Evolutionary conservation across 208 protist species (phyloP), one percentile per base, ranked within the genome.

Genomic region (Acanthamoeba lenticulata): DNA sequence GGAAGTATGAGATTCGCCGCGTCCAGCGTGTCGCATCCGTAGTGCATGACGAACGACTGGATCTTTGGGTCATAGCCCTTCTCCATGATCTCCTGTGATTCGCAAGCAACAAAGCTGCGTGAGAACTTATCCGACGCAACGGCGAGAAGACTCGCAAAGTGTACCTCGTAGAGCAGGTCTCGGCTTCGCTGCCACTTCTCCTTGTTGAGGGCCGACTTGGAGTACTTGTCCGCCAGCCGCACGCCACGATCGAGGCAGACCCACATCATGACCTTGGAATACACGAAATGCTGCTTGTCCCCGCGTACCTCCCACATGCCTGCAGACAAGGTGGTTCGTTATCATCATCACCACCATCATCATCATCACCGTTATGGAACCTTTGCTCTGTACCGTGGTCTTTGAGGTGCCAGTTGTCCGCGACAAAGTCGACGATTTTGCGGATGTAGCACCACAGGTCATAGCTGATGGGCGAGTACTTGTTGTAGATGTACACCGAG

Each of bases 191-290:
- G 94, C 96, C 96, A 97, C 52, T 94, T 94, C 1, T 94, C 95
- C 21, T 69, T 27, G 24, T 95, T 94, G 27, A 77, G 90, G 0
- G 94, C 95, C 24, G 95, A 93, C n/a, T 94, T 90, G 7, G 95
- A 96, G 47, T 93, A 79, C 69, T 93, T 67, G 40, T 95, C 94
- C 0, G 95, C 88, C 15, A 96, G 67, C 47, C 95, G 65, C 17
- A 96, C 38, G 90, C 49, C 79, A 74, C 77, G 90, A 93, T 93
- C 72, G 9, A 94, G 47, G 15, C 81, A 83, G 11, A 97, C 96
- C 96, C 96, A 97, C 47, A 94, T 93, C 96, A 97, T 97, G 9
- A 97, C 94, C 32, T 95, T 96, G 1, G 95, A 96, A 44, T 97
- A 97, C 5, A 95, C 72, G 74, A 97, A 97, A 49, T 97, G 86